These are phyloP conservation scores for Mucor indicus DNA, from an alignment of 371 early-diverging fungal species.

Conservation along the genomic window DNA sequence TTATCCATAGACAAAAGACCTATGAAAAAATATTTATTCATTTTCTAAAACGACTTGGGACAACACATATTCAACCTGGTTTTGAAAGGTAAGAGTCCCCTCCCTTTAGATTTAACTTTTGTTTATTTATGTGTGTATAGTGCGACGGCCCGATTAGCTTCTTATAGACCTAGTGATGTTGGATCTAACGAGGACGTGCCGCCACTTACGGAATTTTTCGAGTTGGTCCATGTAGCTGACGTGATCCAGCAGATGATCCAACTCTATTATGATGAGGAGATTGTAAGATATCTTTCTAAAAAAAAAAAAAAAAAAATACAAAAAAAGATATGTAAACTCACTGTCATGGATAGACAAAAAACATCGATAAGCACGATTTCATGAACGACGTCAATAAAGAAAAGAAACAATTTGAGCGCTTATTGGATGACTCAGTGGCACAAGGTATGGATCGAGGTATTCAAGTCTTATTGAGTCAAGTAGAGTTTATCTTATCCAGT, in stretches of 20 bases:
- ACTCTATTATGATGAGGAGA: constrained; percentile 78
- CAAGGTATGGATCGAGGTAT: constrained; percentile 88
- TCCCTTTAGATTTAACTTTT: no score
- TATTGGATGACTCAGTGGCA: constrained; percentile 84
- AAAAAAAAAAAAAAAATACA: not conserved
- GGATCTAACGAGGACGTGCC: constrained; percentile 45
- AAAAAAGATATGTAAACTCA: no score
- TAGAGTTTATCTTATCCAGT: constrained; percentile 67
- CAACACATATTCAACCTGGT: constrained; percentile 67
- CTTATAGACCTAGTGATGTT: constrained; percentile 43
- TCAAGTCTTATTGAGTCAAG: constrained; percentile 74
- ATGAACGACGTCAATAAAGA: constrained; percentile 80
- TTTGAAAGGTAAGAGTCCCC: constrained; percentile 51
- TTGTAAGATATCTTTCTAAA: constrained; percentile 42
- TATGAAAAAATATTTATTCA: constrained; percentile 65
- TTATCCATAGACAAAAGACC: constrained; percentile 42
- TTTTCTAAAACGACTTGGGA: constrained; percentile 59
- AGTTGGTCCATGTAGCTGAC: constrained; percentile 85
- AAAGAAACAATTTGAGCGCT: constrained; percentile 76
- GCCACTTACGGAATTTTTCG: constrained; percentile 76
- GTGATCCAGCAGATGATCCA: constrained; percentile 85
- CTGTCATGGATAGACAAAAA: constrained; percentile 40
- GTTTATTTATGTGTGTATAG: no score
- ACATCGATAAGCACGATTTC: constrained; percentile 84
- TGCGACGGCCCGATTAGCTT: constrained; percentile 58